phyloP scores from a whole-genome alignment of 2,329 filamentous ascomycete species.

The Aspergillus neoniger region DNA sequence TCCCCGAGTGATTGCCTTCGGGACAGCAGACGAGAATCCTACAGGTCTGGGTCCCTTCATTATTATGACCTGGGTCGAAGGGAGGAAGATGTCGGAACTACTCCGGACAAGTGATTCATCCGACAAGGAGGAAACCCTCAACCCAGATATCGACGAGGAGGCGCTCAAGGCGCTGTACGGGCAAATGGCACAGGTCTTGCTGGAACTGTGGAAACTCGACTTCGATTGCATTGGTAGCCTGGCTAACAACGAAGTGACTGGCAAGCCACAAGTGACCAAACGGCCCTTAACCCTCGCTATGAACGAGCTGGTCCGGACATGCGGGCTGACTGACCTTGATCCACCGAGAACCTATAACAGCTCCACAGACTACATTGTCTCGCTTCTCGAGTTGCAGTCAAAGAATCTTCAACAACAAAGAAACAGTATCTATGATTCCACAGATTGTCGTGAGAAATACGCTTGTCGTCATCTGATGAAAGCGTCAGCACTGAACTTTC shows the following conservation, averaged over 20 bases:
- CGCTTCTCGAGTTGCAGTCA: slow-evolving; percentile 1
- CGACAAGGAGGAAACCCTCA: background rate
- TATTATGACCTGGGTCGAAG: slow-evolving; percentile 17
- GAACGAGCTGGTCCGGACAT: slow-evolving; percentile 12
- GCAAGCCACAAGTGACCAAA: background rate
- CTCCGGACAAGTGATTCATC: background rate
- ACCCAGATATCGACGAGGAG: background rate
- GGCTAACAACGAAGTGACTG: background rate
- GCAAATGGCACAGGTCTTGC: slow-evolving; percentile 12
- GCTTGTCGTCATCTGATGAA: slow-evolving; percentile 13
- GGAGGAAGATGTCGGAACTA: slow-evolving; percentile 8
- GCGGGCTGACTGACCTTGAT: background rate
- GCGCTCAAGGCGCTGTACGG: slow-evolving; percentile 4
- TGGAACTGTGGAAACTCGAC: slow-evolving; percentile 8
- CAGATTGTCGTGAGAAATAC: slow-evolving; percentile 13
- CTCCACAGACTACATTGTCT: slow-evolving; percentile 10
- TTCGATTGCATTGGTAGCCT: slow-evolving; percentile 10
- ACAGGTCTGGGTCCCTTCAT: slow-evolving; percentile 16
- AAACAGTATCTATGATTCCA: slow-evolving; percentile 11
- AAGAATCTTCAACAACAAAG: slow-evolving; percentile 3
- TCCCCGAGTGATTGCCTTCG: slow-evolving; percentile 8
- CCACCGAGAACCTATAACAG: slow-evolving; percentile 3
- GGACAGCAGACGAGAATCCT: slow-evolving; percentile 1
- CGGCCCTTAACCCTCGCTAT: slow-evolving; percentile 1
- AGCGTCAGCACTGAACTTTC: background rate